Evolutionary conservation across 176 grass and related monocot species (phyloP), one percentile per base, ranked within the genome.

Genomic region (Triticum turgidum): DNA sequence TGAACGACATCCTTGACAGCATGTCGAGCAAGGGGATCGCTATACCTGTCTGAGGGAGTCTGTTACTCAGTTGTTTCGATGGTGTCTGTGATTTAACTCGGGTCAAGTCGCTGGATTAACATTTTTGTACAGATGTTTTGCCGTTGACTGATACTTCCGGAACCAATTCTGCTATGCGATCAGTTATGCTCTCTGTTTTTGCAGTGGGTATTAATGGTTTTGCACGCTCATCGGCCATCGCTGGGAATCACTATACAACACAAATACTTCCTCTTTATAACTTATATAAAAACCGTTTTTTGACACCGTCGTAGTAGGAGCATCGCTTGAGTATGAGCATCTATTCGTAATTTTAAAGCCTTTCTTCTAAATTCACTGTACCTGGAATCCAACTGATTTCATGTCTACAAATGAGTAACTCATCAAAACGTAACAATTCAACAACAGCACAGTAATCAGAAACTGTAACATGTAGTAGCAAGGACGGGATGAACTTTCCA

Each of bases 1-100:
- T 99, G 75, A 99, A 99, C 69, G 97, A 99, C 83, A 97, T 99
- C 61, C 92, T 99, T 49, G 97, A 99, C 81, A 82, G 87, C 89
- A 91, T 99, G 92, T 90, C 90, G 61, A 94, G 85, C 85, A 99
- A 99, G 83, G 97, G 97, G 24, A 79, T 96, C 33, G n/a, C 87
- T 20, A 81, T 93, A 78, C 92, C 94, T 29, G 90, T 94, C 27
- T 99, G 87, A 97, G 14, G 11, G n/a, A 87, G 11, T 56, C 33
- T 35, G 10, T 49, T 49, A 5, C 56, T 21, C 9, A 24, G 3
- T 74, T 18, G 37, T 35, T 63, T n/a, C 7, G 22, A 32, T 83
- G 73, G 80, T 73, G 34, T 14, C 49, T 42, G 32, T 21, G 5
- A 73, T 42, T 42, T n/a, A 76, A 64, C 45, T 84, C 18, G n/a